These are phyloP conservation scores for Termitomyces heimii DNA, from an alignment of 768 basidiomycete genomes.

Conservation along the genomic window DNA sequence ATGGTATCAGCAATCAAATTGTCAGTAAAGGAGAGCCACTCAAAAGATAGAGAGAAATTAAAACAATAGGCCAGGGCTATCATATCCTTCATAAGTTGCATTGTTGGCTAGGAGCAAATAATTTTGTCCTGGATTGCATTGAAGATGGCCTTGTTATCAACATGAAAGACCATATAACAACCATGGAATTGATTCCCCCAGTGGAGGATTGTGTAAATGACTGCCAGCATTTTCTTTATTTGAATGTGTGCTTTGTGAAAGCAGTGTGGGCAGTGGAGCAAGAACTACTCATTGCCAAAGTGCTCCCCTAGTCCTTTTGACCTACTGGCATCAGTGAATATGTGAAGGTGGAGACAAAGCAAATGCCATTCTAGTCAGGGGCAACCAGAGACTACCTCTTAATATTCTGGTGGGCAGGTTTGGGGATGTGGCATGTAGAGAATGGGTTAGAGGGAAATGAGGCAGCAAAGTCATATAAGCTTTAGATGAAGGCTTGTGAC, in stretches of 20 bases:
- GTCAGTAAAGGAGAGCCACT: background rate
- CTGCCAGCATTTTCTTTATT: background rate
- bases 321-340: background rate
- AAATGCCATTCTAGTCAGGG: background rate
- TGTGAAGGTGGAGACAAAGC: background rate
- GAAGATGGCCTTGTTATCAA: background rate
- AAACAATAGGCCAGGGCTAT: background rate
- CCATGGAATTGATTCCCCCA: background rate
- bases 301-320: background rate
- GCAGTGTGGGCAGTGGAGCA: background rate
- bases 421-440: background rate
- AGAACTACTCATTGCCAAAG: background rate
- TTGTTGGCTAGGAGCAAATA: background rate
- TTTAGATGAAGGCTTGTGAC: background rate
- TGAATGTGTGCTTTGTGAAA: background rate
- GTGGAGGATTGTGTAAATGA: background rate
- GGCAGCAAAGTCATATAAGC: background rate
- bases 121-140: background rate
- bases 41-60: background rate
- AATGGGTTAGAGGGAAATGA: background rate
- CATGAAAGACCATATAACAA: background rate
- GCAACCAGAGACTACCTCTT: background rate
- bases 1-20: background rate
- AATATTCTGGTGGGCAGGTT: background rate
- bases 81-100: background rate